A percentile compares a stretch with the other conserved stretches of the same genome.
phyloP scores from a whole-genome alignment of 192 early-diverging fungal genomes.

The Chytriomyces hyalinus region DNA sequence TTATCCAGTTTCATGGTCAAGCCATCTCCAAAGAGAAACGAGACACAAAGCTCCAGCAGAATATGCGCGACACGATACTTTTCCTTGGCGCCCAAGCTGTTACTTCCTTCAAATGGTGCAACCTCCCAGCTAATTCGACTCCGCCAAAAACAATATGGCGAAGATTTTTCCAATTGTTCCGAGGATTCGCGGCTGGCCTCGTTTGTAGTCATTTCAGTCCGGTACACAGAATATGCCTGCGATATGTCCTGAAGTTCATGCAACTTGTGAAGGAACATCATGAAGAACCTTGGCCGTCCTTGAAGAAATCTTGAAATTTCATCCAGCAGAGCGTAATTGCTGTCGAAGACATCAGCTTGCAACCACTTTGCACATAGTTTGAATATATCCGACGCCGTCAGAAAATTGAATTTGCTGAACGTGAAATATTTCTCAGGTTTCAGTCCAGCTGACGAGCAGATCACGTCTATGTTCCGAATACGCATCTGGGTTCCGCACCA shows the following conservation, averaged over 20 bases:
- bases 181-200: neutral
- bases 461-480: constrained; percentile 32
- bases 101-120: neutral
- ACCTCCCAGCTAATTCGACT: neutral
- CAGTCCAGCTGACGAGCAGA: constrained; percentile 19
- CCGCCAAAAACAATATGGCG: constrained; percentile 12
- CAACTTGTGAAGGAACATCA: constrained; percentile 6
- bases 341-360: neutral
- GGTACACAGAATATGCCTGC: neutral
- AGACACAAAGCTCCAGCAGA: constrained; percentile 21
- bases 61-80: constrained; percentile 17
- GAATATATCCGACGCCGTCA: neutral
- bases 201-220: constrained; percentile 11
- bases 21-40: constrained; percentile 26
- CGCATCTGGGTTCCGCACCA: constrained; percentile 39
- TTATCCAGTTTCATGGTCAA: neutral
- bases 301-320: constrained; percentile 21
- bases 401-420: neutral
- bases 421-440: constrained; percentile 11
- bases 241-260: neutral
- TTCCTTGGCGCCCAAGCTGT: neutral
- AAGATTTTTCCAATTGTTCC: neutral
- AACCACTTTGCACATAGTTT: constrained; percentile 8
- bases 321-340: constrained; percentile 10
- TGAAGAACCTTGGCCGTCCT: constrained; percentile 15